Evolutionary conservation across 2,329 filamentous ascomycete species (phyloP).

Genomic region (Arthrobotrys sinensis): DNA sequence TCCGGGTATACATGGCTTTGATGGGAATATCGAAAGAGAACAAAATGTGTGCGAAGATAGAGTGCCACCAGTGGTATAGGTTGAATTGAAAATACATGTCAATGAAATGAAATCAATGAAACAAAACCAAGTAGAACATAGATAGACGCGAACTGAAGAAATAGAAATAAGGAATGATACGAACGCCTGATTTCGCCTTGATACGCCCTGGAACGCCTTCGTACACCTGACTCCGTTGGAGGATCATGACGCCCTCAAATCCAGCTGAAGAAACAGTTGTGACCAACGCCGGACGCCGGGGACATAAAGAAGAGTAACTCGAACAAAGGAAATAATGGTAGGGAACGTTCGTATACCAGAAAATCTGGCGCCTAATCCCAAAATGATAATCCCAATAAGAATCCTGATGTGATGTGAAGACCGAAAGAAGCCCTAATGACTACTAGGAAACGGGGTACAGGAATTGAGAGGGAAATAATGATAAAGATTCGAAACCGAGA

Average conservation of each 20-base stretch:
- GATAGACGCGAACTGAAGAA: conserved; percentile 8
- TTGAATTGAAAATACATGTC: conserved; percentile 50
- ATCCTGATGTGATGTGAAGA: conserved; percentile 33
- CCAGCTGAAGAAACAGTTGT: conserved; percentile 28
- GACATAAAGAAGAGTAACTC: conserved; percentile 17
- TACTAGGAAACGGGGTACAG: conserved; percentile 37
- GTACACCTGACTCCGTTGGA: conserved; percentile 49
- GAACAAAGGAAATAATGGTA: conserved; percentile 56
- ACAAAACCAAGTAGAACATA: not conserved
- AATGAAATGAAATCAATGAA: conserved; percentile 12
- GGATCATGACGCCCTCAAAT: conserved; percentile 21
- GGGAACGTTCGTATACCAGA: conserved; percentile 33
- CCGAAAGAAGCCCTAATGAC: conserved; percentile 24
- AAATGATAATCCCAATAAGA: conserved; percentile 21
- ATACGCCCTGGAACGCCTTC: conserved; percentile 46
- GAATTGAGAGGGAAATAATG: conserved; percentile 25
- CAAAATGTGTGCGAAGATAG: conserved; percentile 9
- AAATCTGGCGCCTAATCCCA: conserved; percentile 1
- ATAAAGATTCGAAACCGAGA: conserved; percentile 8
- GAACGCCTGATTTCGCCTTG: conserved; percentile 57
- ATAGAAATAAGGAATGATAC: conserved; percentile 28
- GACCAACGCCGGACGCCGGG: conserved; percentile 45
- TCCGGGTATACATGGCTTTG: conserved; percentile 56
- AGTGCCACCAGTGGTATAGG: conserved; percentile 54
- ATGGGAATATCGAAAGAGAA: conserved; percentile 27